Conservation (phyloP, 306 rosid genomes). For the Ochetophila trinervis region DNA sequence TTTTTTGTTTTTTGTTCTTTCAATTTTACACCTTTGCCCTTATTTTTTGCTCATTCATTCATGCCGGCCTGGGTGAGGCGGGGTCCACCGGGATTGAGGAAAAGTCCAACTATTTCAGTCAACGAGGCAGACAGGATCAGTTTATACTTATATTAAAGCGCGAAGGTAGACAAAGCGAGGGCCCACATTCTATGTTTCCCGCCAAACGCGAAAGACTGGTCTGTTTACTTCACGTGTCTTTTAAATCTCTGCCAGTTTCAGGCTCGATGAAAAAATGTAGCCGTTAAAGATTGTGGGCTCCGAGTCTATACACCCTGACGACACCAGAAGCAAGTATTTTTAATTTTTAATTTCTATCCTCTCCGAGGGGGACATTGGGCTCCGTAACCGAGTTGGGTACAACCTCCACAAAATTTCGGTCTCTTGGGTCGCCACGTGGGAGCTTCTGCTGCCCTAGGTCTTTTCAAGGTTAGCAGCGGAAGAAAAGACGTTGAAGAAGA, state of each 20-base stretch:
- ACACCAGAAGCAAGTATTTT: not conserved
- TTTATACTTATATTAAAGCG: not conserved
- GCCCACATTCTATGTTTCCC: conserved; percentile 34
- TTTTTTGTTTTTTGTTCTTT: not conserved
- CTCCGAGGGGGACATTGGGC: conserved; percentile 22
- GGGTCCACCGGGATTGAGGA: conserved; percentile 39
- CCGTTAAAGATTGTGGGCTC: conserved; percentile 59
- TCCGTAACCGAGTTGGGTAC: not conserved
- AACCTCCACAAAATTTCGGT: not conserved
- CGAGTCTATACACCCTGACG: conserved; percentile 7
- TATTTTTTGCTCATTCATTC: not conserved
- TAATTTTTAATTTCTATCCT: not conserved
- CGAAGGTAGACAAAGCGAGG: conserved; percentile 21
- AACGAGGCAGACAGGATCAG: conserved; percentile 39
- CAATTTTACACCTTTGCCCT: conserved; percentile 5
- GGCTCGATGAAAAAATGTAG: conserved; percentile 32
- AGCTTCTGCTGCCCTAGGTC: conserved; percentile 9
- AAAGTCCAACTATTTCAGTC: conserved; percentile 32
- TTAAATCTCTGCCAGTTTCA: conserved; percentile 11
- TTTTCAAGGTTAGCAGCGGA: conserved; percentile 1
- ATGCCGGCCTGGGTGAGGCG: conserved; percentile 23
- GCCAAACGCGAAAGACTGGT: conserved; percentile 35
- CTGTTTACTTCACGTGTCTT: conserved; percentile 23
- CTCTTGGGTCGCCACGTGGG: conserved; percentile 38
- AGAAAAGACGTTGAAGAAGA: not conserved